Percentiles rank a stretch among this genome's conserved stretches.
Conservation (phyloP, 768 basidiomycete species). For the Lyophyllum shimeji region DNA sequence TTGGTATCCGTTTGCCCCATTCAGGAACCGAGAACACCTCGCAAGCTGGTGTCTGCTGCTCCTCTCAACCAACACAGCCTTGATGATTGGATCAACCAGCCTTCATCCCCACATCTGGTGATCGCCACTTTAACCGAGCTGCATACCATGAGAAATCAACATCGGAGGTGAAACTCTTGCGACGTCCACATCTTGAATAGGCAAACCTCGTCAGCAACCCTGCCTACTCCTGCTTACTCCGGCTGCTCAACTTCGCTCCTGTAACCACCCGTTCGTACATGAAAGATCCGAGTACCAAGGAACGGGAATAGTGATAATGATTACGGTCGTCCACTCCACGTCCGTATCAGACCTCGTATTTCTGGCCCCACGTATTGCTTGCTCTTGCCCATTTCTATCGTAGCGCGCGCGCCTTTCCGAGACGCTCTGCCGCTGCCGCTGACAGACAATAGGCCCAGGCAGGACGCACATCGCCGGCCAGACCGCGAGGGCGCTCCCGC, state of each 20-base stretch:
- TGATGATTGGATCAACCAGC: background rate
- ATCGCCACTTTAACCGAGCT: background rate
- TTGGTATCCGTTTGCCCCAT: background rate
- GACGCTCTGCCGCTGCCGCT: background rate
- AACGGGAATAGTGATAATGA: background rate
- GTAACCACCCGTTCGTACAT: background rate
- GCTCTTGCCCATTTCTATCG: background rate
- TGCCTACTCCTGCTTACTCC: too few relatives aligned
- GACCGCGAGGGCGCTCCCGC: background rate
- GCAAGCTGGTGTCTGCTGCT: background rate
- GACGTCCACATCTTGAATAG: background rate
- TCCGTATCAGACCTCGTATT: background rate
- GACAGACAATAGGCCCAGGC: background rate
- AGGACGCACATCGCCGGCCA: background rate
- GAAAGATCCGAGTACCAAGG: background rate
- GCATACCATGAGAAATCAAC: background rate
- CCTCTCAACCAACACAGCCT: background rate
- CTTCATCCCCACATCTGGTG: background rate
- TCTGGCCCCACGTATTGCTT: background rate
- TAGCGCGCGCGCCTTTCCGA: background rate
- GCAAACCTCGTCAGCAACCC: background rate
- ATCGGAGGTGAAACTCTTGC: slow-evolving; percentile 6
- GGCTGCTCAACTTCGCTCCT: background rate
- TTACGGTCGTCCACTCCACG: background rate
- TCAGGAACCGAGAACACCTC: background rate